Base-by-base conservation (phyloP, 2,329 filamentous ascomycete genomes). In the Diaporthe helianthi region DNA sequence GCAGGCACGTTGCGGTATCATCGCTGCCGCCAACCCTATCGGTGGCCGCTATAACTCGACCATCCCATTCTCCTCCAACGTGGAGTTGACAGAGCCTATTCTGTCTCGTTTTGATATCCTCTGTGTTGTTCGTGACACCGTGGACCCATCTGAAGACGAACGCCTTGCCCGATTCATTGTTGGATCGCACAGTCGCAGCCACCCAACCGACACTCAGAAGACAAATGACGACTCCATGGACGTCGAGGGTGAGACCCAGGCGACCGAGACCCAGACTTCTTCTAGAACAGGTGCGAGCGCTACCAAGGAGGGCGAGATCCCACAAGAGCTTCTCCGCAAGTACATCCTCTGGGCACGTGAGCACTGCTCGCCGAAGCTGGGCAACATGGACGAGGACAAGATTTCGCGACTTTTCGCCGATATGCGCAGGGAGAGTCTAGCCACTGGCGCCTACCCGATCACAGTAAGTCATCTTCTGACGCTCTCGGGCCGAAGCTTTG, bases 311-410 rank as follows among this genome's bases (percentile, higher is more conserved):
- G 90, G 91, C 65, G 91, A 96, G 72, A 97, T 99, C 67, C 89
- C 94, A 0, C 96, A 99, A 78, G 93, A 96, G 75, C 84, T 99
- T 54, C 83, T 99, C 73, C 86, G 96, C 73, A 99, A 99, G 82
- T 99, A 98, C 80, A 99, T 99, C 74, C 86, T 98, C 22, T 99
- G 98, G 76, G 94, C 96, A 0, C 88, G 95, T 38, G 94, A 98
- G 79, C 92, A 91, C 76, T 97, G 93, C 80, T 88, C 87, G 66
- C 96, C 96, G 10, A 98, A 97, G 82, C 86, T 99, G 10, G 97
- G 98, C 79, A 93, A 98, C 78, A 97, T 99, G 80, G 96, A 99
- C 74, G 93, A 98, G 79, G 96, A 98, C 82, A 99, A 99, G 84
- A 89, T 99, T 38, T 93, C 96, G 2, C 88, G 95, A 63, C 85